Evolutionary conservation across 768 basidiomycete genomes (phyloP).

Genomic region (Saitozyma podzolica): DNA sequence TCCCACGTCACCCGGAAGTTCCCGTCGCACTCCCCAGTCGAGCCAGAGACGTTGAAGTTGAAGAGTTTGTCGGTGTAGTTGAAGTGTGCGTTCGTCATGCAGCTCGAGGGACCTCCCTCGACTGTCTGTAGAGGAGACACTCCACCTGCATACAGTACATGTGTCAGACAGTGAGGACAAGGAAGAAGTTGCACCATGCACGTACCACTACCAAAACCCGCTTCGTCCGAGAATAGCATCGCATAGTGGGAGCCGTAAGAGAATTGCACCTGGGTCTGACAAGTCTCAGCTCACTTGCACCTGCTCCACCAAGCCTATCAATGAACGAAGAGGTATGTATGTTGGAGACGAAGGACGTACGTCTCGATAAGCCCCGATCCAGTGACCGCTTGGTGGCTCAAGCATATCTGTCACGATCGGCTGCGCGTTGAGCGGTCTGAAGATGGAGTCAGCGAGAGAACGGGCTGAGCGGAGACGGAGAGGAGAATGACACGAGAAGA

Average conservation of each 20-base stretch:
- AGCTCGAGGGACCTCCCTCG: not conserved
- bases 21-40: not conserved
- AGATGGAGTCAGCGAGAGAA: too few species aligned
- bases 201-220: not conserved
- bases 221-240: not conserved
- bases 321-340: not conserved
- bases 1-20: slow-evolving; percentile 6
- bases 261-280: not conserved
- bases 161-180: not conserved
- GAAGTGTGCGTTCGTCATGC: not conserved
- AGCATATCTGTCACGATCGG: not conserved
- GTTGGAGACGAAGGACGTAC: not conserved
- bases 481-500: too few species aligned
- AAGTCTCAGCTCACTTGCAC: not conserved
- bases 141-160: not conserved
- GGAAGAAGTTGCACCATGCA: not conserved
- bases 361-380: not conserved
- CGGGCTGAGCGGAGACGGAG: too few species aligned
- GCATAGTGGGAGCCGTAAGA: not conserved
- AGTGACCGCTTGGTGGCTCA: not conserved
- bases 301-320: not conserved
- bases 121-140: not conserved
- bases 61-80: not conserved
- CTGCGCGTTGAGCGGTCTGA: too few species aligned
- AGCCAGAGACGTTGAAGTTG: not conserved